Evolutionary conservation across 2,329 filamentous ascomycete genomes (phyloP), one percentile per base, ranked within the genome.

Genomic region (Fusarium torreyae): DNA sequence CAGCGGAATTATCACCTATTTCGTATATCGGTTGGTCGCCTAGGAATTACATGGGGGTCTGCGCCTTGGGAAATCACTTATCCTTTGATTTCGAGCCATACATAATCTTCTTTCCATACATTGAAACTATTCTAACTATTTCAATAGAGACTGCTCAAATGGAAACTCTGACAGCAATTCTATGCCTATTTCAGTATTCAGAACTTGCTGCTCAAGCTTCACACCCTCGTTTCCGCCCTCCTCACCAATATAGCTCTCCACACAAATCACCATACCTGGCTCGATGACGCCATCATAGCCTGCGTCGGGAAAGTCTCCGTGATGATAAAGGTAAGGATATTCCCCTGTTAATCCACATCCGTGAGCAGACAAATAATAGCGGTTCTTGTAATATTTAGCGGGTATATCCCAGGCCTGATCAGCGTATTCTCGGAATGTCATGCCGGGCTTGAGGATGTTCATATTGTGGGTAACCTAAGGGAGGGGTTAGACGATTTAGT

Each of bases 141-240:
- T 38, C 18, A 56, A 18, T 14, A 56, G 40, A 14, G 22, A 7
- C 8, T n/a, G n/a, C 36, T 56, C 52, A 6, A 56, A 56, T 5
- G 52, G 52, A 17, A 56, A 56, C 33, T 48, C 17, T 4, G 43
- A 56, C n/a, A 56, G 42, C 3, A 40, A 3, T 15, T 63, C 26
- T 20, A 53, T 14, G 15, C 48, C 48, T 7, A 48, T 49, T 15
- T 59, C 36, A 3, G 55, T 63, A 15, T 59, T 53, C 31, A 49
- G n/a, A 17, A 59, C 55, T 18, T 63, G 55, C 20, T 53, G 59
- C 48, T 63, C 55, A 14, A 63, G 34, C 55, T 59, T 59, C 10
- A 63, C 55, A 18, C 59, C 55, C n/a, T 59, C 11, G 7, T 26
- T 42, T 11, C 48, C 42, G 8, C 48, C 48, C 46, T 63, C 54